A percentile compares a stretch with the other conserved stretches of the same genome.
Conservation (phyloP, 2,329 filamentous ascomycete species). For the Xylaria polymorpha region DNA sequence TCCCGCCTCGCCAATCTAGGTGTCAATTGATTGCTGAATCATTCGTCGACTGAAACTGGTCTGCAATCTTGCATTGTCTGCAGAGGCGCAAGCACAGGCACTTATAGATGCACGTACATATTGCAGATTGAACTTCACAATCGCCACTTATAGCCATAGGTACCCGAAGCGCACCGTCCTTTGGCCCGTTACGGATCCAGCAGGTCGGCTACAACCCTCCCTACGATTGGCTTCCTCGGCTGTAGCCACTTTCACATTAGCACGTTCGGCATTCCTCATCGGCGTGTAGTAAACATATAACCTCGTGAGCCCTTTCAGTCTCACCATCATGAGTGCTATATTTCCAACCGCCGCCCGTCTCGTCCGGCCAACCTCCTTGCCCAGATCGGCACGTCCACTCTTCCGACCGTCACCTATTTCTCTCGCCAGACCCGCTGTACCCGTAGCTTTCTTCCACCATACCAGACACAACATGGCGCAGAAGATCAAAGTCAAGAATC, state of each 20-base stretch:
- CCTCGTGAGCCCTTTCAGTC: conserved; percentile 15
- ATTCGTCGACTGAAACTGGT: conserved; percentile 17
- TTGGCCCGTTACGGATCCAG: conserved; percentile 31
- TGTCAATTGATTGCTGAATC: conserved; percentile 10
- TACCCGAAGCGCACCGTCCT: conserved; percentile 20
- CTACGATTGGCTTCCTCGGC: conserved; percentile 40
- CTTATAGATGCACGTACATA: conserved; percentile 3
- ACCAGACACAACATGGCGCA: conserved; percentile 67
- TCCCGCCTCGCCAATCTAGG: background rate
- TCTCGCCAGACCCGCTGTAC: conserved; percentile 43
- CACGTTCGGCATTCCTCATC: conserved; percentile 12
- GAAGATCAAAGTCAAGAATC: conserved; percentile 99
- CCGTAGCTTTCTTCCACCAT: conserved; percentile 51
- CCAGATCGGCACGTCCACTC: conserved; percentile 46
- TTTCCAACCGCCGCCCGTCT: conserved; percentile 46
- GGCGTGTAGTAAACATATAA: conserved; percentile 22
- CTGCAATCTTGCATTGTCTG: background rate
- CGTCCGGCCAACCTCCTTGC: conserved; percentile 46
- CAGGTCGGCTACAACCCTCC: conserved; percentile 28
- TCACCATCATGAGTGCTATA: conserved; percentile 46
- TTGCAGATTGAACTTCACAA: conserved; percentile 9
- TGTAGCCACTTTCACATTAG: conserved; percentile 27
- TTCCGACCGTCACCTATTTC: conserved; percentile 45
- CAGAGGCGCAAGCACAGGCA: background rate
- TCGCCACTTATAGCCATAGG: conserved; percentile 12